A percentile compares a stretch with the other conserved stretches of the same genome.
Conservation (phyloP, 257 asterid genomes). For the Salvia rosmarinus region DNA sequence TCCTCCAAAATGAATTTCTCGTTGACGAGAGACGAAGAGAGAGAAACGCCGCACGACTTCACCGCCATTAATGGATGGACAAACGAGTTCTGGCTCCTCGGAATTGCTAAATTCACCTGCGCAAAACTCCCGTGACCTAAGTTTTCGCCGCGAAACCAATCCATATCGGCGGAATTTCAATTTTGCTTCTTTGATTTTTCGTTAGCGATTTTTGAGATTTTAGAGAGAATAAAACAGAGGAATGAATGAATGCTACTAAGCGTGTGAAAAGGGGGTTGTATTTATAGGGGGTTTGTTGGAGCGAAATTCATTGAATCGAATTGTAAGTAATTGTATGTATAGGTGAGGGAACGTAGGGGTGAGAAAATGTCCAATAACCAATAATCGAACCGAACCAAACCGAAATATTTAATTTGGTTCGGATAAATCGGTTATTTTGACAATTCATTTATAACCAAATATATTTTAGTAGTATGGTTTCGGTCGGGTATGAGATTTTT, state of each 20-base stretch:
- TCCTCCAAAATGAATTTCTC: constrained; percentile 67
- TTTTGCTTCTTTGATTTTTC: too few relatives aligned
- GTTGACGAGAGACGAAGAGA: constrained; percentile 50
- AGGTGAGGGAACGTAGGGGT: too few relatives aligned
- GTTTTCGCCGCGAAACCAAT: constrained; percentile 74
- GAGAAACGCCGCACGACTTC: constrained; percentile 57
- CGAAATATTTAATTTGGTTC: too few relatives aligned
- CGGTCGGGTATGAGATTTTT: too few relatives aligned
- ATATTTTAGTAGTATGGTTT: too few relatives aligned
- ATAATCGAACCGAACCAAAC: too few relatives aligned
- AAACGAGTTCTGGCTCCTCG: constrained; percentile 28
- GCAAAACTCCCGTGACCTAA: constrained; percentile 86
- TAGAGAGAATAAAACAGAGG: constrained; percentile 21
- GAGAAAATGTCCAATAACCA: too few relatives aligned
- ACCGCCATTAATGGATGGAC: constrained; percentile 66
- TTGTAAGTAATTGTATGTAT: constrained; percentile 24
- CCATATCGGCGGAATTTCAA: constrained; percentile 45
- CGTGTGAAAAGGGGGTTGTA: constrained; percentile 20
- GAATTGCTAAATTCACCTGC: constrained; percentile 64
- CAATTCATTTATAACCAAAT: too few relatives aligned
- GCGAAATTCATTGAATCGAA: constrained; percentile 21
- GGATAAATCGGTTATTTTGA: too few relatives aligned
- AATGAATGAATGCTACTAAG: background rate
- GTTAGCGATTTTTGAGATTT: background rate
- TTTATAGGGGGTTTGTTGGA: constrained; percentile 41